Conservation (phyloP, 1,139 yeast species). For the Yamadazyma pseudoaaseri region DNA sequence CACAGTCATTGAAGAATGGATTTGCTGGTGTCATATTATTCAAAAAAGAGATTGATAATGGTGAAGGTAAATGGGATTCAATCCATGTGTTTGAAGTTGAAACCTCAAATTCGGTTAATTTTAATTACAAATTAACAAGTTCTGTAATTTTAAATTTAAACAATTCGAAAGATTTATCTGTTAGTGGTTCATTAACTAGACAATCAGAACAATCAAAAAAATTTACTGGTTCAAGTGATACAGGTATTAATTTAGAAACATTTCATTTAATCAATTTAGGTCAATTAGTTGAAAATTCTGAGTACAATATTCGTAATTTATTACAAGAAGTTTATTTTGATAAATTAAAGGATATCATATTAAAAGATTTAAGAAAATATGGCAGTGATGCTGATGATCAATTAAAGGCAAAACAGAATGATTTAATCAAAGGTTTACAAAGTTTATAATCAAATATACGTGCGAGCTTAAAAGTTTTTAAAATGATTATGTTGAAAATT, state of each 20-base stretch:
- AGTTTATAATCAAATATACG: conserved; percentile 15
- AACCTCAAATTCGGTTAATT: conserved; percentile 43
- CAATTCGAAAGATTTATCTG: conserved; percentile 39
- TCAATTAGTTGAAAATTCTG: conserved; percentile 81
- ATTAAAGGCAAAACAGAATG: conserved; percentile 47
- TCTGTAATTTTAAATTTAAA: conserved; percentile 78
- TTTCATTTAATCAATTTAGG: conserved; percentile 87
- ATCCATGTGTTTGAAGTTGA: conserved; percentile 87
- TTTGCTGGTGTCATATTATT: conserved; percentile 92
- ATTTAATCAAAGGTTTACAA: conserved; percentile 50
- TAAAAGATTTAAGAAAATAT: conserved; percentile 62
- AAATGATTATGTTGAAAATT: neutral
- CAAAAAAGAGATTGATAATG: conserved; percentile 62
- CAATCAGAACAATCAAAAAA: conserved; percentile 57
- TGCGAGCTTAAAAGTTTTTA: neutral
- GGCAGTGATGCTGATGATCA: conserved; percentile 30
- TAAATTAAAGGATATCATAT: conserved; percentile 81
- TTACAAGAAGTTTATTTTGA: conserved; percentile 95
- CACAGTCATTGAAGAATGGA: conserved; percentile 34
- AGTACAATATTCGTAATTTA: conserved; percentile 80
- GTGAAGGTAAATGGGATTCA: conserved; percentile 79
- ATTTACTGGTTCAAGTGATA: conserved; percentile 32
- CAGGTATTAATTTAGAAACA: conserved; percentile 43
- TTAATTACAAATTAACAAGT: conserved; percentile 75
- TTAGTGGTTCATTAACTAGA: conserved; percentile 85